Percentiles rank a stretch among this genome's conserved stretches.
Conservation (phyloP, 1,139 yeast species). For the Geotrichum citri-aurantii region DNA sequence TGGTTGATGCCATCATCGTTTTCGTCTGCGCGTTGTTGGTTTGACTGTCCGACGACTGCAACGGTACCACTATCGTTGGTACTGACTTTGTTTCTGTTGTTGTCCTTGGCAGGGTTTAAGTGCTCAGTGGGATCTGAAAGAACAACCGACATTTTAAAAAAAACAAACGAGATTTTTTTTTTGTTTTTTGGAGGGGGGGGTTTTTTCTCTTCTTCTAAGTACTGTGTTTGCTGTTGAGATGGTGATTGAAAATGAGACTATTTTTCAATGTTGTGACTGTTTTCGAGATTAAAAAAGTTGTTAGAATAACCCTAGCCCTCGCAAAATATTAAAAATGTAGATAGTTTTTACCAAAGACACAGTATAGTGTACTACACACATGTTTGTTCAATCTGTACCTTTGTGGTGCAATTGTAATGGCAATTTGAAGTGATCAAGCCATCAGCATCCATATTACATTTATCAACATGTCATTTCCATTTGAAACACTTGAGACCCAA, state of each 20-base stretch:
- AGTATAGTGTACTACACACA: too few species aligned
- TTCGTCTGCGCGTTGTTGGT: not conserved
- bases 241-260: not conserved
- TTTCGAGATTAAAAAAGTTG: not conserved
- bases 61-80: not conserved
- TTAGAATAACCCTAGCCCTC: too few species aligned
- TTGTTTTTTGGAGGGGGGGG: not conserved
- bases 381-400: too few species aligned
- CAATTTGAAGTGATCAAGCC: too few species aligned
- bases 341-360: too few species aligned
- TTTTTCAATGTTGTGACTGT: not conserved
- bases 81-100: not conserved
- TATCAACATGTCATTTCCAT: too few species aligned
- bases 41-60: not conserved
- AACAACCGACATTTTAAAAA: not conserved
- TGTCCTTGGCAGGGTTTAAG: not conserved
- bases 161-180: not conserved
- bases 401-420: too few species aligned
- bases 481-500: too few species aligned
- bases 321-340: too few species aligned
- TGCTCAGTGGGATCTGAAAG: not conserved
- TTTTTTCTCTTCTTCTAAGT: too few species aligned
- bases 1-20: constrained; percentile 1
- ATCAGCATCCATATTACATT: too few species aligned
- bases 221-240: not conserved